Conservation (phyloP, 1,284 basidiomycete genomes). For the Puccinia coronata region DNA sequence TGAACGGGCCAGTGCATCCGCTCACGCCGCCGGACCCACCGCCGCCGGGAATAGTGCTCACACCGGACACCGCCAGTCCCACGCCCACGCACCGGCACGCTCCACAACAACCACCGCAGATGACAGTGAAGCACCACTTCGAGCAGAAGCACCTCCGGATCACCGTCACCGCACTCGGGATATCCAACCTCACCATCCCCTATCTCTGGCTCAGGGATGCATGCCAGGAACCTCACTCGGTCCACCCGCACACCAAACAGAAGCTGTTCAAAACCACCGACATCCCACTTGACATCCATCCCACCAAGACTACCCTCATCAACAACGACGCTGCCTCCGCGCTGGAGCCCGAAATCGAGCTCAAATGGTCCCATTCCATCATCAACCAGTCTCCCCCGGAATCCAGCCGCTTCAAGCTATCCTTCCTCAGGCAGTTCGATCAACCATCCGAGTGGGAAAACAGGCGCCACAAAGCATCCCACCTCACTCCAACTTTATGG, state of each 20-base stretch:
- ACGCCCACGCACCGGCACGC: background rate
- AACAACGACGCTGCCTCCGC: background rate
- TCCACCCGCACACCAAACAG: slow-evolving; percentile 74
- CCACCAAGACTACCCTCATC: slow-evolving; percentile 50
- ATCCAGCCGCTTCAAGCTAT: too few species aligned
- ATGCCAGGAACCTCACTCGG: slow-evolving; percentile 65
- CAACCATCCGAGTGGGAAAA: background rate
- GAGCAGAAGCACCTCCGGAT: slow-evolving; percentile 10
- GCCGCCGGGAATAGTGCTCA: too few species aligned
- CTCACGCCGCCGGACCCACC: slow-evolving; percentile 8
- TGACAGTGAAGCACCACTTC: slow-evolving; percentile 3
- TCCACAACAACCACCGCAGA: background rate
- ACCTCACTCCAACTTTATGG: too few species aligned
- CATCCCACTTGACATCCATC: slow-evolving; percentile 63
- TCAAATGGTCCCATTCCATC: slow-evolving; percentile 38
- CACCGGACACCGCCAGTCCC: too few species aligned
- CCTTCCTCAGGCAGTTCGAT: too few species aligned
- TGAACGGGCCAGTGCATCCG: slow-evolving; percentile 34
- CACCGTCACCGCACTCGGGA: slow-evolving; percentile 10
- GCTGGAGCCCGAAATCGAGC: background rate
- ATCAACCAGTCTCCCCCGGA: too few species aligned
- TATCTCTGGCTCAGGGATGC: slow-evolving; percentile 64
- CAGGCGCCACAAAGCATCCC: slow-evolving; percentile 8
- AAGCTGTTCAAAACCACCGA: slow-evolving; percentile 71
- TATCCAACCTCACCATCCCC: slow-evolving; percentile 47